Conservation (phyloP, 768 basidiomycete species). For the Lyophyllum decastes region DNA sequence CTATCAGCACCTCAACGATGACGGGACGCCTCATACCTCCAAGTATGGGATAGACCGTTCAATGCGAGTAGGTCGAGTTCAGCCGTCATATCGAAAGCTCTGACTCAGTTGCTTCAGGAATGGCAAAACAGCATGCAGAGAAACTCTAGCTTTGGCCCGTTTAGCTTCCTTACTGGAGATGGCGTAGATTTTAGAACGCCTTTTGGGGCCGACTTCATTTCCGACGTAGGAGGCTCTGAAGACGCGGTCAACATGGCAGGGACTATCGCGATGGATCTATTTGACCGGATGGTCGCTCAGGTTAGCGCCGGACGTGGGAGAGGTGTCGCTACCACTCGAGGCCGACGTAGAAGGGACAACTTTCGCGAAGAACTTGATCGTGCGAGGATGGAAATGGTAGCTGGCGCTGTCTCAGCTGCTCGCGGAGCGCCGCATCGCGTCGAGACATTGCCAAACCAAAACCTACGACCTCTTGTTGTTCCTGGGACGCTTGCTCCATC, state of each 20-base stretch:
- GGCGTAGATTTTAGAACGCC: not conserved
- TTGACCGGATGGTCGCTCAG: conserved; percentile 15
- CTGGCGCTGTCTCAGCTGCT: conserved; percentile 17
- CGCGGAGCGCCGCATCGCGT: conserved; percentile 13
- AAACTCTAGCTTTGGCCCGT: not conserved
- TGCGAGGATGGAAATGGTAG: conserved; percentile 13
- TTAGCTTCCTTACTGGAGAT: not conserved
- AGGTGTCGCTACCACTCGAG: not conserved
- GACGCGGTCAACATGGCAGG: conserved; percentile 7
- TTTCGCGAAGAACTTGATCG: not conserved
- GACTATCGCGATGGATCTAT: conserved; percentile 16
- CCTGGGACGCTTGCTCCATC: conserved; percentile 5
- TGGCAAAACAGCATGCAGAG: not conserved
- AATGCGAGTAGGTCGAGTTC: conserved; percentile 47
- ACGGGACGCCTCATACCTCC: conserved; percentile 65
- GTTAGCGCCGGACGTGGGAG: not conserved
- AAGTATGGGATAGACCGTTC: conserved; percentile 51
- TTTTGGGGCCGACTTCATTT: not conserved
- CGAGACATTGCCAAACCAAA: not conserved
- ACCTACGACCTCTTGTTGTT: conserved; percentile 3
- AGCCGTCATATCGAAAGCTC: too few relatives aligned
- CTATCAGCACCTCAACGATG: conserved; percentile 68
- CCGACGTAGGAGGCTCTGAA: not conserved
- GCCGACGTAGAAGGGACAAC: not conserved
- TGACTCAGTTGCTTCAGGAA: not conserved